phyloP scores from a whole-genome alignment of 129 eudicot species.

The Cynara cardunculus region DNA sequence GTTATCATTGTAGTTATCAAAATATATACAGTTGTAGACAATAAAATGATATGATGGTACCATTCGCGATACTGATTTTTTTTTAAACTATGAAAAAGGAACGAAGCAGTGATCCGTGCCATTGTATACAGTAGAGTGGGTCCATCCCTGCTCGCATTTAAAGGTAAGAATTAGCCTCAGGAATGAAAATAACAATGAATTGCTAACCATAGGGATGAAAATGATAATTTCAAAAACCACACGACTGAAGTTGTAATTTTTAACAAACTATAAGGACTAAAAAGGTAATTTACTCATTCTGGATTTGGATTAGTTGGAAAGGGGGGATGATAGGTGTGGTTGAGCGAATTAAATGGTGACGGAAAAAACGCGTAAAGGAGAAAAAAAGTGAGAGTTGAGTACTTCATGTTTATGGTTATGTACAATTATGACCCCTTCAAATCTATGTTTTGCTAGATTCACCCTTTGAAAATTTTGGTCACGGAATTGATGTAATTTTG shows the following conservation, averaged over 20 bases:
- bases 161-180: background rate
- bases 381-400: background rate
- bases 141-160: too few relatives aligned
- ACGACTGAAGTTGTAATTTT: background rate
- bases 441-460: background rate
- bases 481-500: background rate
- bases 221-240: too few relatives aligned
- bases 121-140: too few relatives aligned
- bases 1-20: too few relatives aligned
- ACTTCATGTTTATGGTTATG: conserved; percentile 15
- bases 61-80: too few relatives aligned
- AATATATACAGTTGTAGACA: too few relatives aligned
- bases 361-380: conserved; percentile 53
- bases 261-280: background rate
- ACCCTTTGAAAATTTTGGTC: background rate
- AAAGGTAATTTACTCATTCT: background rate
- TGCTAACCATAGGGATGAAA: background rate
- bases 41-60: too few relatives aligned
- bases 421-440: conserved; percentile 12
- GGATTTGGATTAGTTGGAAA: conserved; percentile 17
- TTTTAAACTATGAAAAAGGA: too few relatives aligned
- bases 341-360: conserved; percentile 36
- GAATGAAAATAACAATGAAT: background rate
- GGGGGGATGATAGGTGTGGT: conserved; percentile 20
- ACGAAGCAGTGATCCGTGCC: too few relatives aligned